Conservation (phyloP, 768 basidiomycete genomes). For the Naganishia vaughanmartiniae region DNA sequence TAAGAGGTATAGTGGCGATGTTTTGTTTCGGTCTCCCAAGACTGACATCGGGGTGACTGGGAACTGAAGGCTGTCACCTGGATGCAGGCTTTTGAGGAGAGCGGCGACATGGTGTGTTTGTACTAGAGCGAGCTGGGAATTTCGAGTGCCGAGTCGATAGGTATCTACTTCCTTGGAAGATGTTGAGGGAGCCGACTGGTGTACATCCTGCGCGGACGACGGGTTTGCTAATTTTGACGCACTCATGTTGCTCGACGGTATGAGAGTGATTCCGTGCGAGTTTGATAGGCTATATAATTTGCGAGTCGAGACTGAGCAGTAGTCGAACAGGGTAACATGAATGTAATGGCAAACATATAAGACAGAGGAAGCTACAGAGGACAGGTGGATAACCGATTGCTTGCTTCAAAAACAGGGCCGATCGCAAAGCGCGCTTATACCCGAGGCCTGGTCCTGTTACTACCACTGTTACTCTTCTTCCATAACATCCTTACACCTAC, state of each 20-base stretch:
- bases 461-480: background rate
- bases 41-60: conserved; percentile 66
- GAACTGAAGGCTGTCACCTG: conserved; percentile 52
- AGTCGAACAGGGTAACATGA: background rate
- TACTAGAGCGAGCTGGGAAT: conserved; percentile 80
- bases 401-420: conserved; percentile 13
- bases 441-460: conserved; percentile 2
- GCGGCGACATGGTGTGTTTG: conserved; percentile 80
- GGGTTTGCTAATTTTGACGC: background rate
- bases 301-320: background rate
- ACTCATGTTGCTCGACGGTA: background rate
- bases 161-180: conserved; percentile 12
- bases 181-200: background rate
- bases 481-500: too few relatives aligned
- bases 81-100: conserved; percentile 60
- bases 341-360: background rate
- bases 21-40: conserved; percentile 83
- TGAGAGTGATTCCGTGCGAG: background rate
- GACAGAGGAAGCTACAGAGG: background rate
- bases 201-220: background rate
- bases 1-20: conserved; percentile 75
- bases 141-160: conserved; percentile 69
- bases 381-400: background rate
- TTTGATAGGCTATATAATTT: background rate
- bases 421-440: conserved; percentile 18